Evolutionary conservation across 768 basidiomycete genomes (phyloP).

Genomic region (Rhodotorula babjevae): DNA sequence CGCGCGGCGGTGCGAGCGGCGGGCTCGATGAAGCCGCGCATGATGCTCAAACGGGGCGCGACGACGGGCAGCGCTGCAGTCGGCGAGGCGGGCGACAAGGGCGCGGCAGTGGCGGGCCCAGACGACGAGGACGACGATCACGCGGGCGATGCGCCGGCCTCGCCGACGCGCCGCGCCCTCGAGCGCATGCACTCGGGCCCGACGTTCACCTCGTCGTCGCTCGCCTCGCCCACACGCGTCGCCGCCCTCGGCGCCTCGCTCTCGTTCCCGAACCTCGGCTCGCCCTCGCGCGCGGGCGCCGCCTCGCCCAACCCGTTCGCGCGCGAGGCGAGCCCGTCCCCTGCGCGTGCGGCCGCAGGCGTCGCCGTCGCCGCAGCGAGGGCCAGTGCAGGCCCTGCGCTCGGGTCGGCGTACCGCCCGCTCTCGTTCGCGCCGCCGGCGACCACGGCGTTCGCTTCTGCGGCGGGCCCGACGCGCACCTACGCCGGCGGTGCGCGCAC

Average conservation of each 20-base stretch:
- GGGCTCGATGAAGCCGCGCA: not conserved
- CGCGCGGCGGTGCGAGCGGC: too few species aligned
- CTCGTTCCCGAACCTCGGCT: not conserved
- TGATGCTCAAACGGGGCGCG: not conserved
- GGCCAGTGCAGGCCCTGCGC: not conserved
- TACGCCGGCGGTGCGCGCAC: constrained; percentile 21
- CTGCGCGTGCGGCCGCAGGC: not conserved
- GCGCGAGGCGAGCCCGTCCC: not conserved
- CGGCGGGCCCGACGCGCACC: not conserved
- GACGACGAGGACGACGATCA: not conserved
- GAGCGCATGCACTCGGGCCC: constrained; percentile 2
- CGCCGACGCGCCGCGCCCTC: not conserved
- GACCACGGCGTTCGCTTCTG: not conserved
- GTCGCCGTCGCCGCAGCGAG: too few species aligned
- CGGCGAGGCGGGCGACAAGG: not conserved
- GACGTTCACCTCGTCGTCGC: not conserved
- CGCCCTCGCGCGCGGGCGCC: not conserved
- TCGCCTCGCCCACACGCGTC: constrained; percentile 15
- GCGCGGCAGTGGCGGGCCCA: accelerated
- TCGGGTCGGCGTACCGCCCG: not conserved
- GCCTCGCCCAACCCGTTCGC: not conserved
- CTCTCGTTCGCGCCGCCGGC: not conserved
- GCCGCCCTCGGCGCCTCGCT: constrained; percentile 23
- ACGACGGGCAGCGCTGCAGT: not conserved
- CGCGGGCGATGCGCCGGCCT: too few species aligned